Conservation (phyloP, 768 basidiomycete genomes). For the Tremella fuciformis region DNA sequence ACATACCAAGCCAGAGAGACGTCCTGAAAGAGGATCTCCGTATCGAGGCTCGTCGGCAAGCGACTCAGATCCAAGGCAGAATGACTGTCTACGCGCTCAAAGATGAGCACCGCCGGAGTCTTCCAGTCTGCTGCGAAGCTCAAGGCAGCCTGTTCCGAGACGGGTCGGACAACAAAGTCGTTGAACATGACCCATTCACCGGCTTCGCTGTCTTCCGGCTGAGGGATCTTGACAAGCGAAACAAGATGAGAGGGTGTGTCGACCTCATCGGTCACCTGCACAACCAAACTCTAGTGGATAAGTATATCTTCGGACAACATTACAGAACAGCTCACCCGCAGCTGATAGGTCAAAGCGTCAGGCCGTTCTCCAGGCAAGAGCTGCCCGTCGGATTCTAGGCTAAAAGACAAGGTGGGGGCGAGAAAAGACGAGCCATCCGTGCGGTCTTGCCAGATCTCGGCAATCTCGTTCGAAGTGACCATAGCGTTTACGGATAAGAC, state of each 20-base stretch:
- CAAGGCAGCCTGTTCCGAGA: slow-evolving; percentile 80
- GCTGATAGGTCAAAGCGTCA: slow-evolving; percentile 61
- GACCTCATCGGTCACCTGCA: slow-evolving; percentile 67
- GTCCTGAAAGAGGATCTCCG: slow-evolving; percentile 74
- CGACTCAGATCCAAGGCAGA: slow-evolving; percentile 63
- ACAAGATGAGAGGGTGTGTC: slow-evolving; percentile 77
- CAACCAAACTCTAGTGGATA: slow-evolving; percentile 67
- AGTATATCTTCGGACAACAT: no score
- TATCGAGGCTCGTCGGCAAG: slow-evolving; percentile 67
- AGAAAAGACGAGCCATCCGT: slow-evolving; percentile 33
- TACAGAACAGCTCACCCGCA: slow-evolving; percentile 68
- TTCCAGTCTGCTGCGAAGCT: slow-evolving; percentile 90
- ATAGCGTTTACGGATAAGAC: slow-evolving; percentile 82
- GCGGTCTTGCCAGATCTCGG: slow-evolving; percentile 71
- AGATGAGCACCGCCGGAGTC: slow-evolving; percentile 88
- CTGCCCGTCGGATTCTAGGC: slow-evolving; percentile 20
- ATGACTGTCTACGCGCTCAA: slow-evolving; percentile 69
- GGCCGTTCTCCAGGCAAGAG: slow-evolving; percentile 16
- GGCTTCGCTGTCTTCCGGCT: slow-evolving; percentile 58
- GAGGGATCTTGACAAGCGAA: slow-evolving; percentile 75
- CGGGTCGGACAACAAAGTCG: slow-evolving; percentile 83
- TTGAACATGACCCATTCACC: slow-evolving; percentile 91
- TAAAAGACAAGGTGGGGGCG: slow-evolving; percentile 20
- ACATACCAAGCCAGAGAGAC: slow-evolving; percentile 80
- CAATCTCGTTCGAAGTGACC: slow-evolving; percentile 70